Percentiles rank a stretch among this genome's conserved stretches.
These are phyloP conservation scores for Suhomyces wounanorum DNA, from an alignment of 1,139 yeast genomes.

Conservation along the genomic window DNA sequence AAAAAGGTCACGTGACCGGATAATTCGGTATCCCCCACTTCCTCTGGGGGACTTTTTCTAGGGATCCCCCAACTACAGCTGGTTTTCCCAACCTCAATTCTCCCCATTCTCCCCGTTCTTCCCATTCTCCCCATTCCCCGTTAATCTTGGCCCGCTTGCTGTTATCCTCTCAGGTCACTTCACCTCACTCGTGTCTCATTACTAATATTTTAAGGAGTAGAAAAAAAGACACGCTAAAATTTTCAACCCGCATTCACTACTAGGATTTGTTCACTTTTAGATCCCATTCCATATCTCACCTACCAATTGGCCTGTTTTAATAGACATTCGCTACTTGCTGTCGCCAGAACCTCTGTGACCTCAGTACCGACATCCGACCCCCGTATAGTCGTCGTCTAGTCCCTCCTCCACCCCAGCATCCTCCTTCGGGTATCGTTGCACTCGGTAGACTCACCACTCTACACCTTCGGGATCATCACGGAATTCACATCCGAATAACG, in stretches of 20 bases:
- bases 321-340: not conserved
- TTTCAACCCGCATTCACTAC: slow-evolving; percentile 9
- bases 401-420: too few species aligned
- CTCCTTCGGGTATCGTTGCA: too few species aligned
- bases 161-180: not conserved
- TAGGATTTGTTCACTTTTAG: not conserved
- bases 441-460: not conserved
- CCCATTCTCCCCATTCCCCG: not conserved
- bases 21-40: not conserved
- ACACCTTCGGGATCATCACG: not conserved
- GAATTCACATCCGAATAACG: not conserved
- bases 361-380: not conserved
- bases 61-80: not conserved
- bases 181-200: not conserved
- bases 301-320: not conserved
- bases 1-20: slow-evolving; percentile 1
- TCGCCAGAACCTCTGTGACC: not conserved
- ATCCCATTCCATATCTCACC: not conserved
- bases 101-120: not conserved
- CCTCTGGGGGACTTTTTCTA: too few species aligned
- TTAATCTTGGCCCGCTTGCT: not conserved
- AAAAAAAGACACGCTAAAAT: slow-evolving; percentile 11
- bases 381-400: too few species aligned
- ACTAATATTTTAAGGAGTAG: slow-evolving; percentile 9
- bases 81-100: not conserved